phyloP scores from a whole-genome alignment of 768 basidiomycete species.

The Crucibulum laeve region DNA sequence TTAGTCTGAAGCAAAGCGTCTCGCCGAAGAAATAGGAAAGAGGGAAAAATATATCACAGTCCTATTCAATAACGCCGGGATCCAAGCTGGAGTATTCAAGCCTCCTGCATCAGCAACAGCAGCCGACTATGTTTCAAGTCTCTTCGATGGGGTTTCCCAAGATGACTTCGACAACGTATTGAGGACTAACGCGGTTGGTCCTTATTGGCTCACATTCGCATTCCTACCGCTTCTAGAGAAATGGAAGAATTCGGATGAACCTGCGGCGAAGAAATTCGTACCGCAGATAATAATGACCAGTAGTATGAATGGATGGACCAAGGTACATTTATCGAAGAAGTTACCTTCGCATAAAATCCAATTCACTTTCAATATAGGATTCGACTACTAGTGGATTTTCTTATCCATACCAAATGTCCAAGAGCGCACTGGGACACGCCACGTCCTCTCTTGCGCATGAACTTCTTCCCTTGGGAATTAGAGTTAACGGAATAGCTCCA shows the following conservation, averaged over 20 bases:
- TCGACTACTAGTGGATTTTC: slow-evolving; percentile 31
- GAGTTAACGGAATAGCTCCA: slow-evolving; percentile 47
- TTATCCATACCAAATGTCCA: slow-evolving; percentile 44
- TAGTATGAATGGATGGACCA: slow-evolving; percentile 51
- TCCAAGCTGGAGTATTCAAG: slow-evolving; percentile 21
- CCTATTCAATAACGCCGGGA: slow-evolving; percentile 47
- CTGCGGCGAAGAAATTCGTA: slow-evolving; percentile 29
- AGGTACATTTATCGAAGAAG: slow-evolving; percentile 24
- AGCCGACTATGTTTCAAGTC: slow-evolving; percentile 29
- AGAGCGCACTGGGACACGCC: slow-evolving; percentile 43
- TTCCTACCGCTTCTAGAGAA: slow-evolving; percentile 49
- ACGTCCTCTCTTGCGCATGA: slow-evolving; percentile 43
- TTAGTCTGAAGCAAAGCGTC: slow-evolving; percentile 37
- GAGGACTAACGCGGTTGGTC: slow-evolving; percentile 37
- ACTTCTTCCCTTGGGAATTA: slow-evolving; percentile 39
- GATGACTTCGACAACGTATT: slow-evolving; percentile 30
- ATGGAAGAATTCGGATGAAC: slow-evolving; percentile 29
- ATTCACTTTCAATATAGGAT: slow-evolving; percentile 24
- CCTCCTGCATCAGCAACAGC: slow-evolving; percentile 25
- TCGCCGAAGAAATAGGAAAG: slow-evolving; percentile 32
- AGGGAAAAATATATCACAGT: slow-evolving; percentile 36
- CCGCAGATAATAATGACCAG: slow-evolving; percentile 47
- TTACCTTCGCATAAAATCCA: no score
- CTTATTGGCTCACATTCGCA: slow-evolving; percentile 55
- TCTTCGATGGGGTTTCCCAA: slow-evolving; percentile 32